A percentile compares a stretch with the other conserved stretches of the same genome.
Conservation (phyloP, 371 early-diverging fungal genomes). For the Mucor sp. region DNA sequence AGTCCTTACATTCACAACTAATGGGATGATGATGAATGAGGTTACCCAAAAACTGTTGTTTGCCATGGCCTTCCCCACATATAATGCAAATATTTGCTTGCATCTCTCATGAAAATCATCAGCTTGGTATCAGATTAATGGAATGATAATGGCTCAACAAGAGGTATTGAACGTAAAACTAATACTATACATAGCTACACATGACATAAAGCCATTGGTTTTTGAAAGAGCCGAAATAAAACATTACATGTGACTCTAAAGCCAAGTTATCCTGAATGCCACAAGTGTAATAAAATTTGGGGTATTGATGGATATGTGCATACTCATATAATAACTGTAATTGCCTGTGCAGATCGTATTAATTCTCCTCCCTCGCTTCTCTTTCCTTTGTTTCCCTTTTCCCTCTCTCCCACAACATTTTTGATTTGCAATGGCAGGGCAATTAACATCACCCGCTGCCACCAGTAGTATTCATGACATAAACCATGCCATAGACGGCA, state of each 20-base stretch:
- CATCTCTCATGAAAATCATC: not conserved
- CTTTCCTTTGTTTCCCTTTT: not conserved
- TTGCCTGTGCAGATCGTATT: not conserved
- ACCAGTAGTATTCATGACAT: not conserved
- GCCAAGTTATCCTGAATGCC: not conserved
- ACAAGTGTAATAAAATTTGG: not conserved
- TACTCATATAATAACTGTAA: not conserved
- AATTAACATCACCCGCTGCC: not conserved
- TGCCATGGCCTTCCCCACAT: not conserved
- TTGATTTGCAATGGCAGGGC: not conserved
- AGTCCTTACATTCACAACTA: not conserved
- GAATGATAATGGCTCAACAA: not conserved
- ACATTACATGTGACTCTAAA: not conserved
- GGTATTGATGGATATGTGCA: not conserved
- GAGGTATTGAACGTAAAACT: not conserved
- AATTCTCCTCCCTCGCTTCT: not conserved
- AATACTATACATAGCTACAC: not conserved
- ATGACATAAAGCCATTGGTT: not conserved
- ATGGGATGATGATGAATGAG: not conserved
- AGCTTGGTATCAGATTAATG: not conserved
- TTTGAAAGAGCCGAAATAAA: not conserved
- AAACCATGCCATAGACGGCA: conserved; percentile 9
- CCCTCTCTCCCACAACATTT: not conserved
- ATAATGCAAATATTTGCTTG: not conserved
- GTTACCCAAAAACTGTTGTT: not conserved